A percentile compares a stretch with the other conserved stretches of the same genome.
phyloP scores from a whole-genome alignment of 164 flowering plant species.

The Vitis cinerea region DNA sequence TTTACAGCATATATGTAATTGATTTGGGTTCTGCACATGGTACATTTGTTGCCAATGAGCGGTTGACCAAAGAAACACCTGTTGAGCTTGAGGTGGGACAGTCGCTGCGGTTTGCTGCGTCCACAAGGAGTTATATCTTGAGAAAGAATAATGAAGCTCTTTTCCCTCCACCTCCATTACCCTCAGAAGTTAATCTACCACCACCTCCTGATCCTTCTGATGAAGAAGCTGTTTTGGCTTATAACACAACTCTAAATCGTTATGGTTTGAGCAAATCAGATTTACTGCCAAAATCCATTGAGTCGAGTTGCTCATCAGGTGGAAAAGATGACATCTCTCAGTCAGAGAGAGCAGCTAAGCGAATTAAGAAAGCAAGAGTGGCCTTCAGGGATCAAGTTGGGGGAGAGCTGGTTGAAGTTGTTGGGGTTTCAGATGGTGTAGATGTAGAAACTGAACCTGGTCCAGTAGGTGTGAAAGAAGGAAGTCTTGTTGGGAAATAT shows the following conservation, averaged over 20 bases:
- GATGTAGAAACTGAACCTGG: conserved; percentile 98
- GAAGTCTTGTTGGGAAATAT: conserved; percentile 97
- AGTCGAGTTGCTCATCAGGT: conserved; percentile 19
- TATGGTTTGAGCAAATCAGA: conserved; percentile 54
- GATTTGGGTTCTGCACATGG: conserved; percentile 99
- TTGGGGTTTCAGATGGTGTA: conserved; percentile 90
- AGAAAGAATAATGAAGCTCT: conserved; percentile 85
- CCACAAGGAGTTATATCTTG: conserved; percentile 79
- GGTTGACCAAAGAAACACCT: conserved; percentile 84
- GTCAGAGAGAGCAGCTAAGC: conserved; percentile 59
- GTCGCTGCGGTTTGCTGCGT: conserved; percentile 93
- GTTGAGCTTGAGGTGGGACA: conserved; percentile 96
- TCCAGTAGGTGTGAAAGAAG: conserved; percentile 94
- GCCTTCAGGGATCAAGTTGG: conserved; percentile 89
- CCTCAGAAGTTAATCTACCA: conserved; percentile 65
- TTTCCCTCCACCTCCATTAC: conserved; percentile 67
- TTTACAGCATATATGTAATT: conserved; percentile 81
- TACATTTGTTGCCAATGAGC: conserved; percentile 95
- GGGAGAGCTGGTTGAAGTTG: conserved; percentile 86
- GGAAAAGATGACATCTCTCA: conserved; percentile 21
- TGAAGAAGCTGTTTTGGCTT: conserved; percentile 89
- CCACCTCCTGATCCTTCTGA: conserved; percentile 92
- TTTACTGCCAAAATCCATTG: conserved; percentile 19
- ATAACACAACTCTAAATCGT: conserved; percentile 81
- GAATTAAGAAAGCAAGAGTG: conserved; percentile 61